A percentile compares a stretch with the other conserved stretches of the same genome.
These are phyloP conservation scores for Paraleonurus japonicus DNA, from an alignment of 257 asterid genomes.

Conservation along the genomic window DNA sequence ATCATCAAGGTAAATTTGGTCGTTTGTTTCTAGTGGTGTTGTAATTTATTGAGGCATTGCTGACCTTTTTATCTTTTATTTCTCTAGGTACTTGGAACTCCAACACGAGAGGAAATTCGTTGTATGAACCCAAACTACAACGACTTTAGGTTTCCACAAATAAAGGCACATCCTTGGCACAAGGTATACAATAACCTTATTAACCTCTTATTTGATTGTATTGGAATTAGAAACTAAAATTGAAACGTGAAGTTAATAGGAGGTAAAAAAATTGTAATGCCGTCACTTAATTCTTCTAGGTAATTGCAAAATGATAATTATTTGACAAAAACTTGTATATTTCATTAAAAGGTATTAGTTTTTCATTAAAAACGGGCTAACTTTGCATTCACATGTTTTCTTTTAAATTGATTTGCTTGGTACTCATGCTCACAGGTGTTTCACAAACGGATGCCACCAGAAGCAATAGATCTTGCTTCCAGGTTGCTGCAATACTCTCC, in stretches of 20 bases:
- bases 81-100: constrained; percentile 91
- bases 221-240: too few species aligned
- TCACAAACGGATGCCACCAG: constrained; percentile 95
- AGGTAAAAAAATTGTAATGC: too few species aligned
- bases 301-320: too few species aligned
- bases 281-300: too few species aligned
- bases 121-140: constrained; percentile 93
- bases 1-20: constrained; percentile 68
- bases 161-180: constrained; percentile 97
- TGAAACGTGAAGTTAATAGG: too few species aligned
- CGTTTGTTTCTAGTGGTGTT: constrained; percentile 10
- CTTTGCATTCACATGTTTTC: not conserved
- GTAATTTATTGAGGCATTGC: not conserved
- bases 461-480: constrained; percentile 95
- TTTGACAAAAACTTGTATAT: too few species aligned
- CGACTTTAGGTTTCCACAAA: constrained; percentile 93
- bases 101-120: constrained; percentile 93
- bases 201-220: too few species aligned
- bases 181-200: constrained; percentile 42
- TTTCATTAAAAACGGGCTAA: not conserved
- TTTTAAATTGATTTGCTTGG: not conserved
- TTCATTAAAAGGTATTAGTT: too few species aligned
- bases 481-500: constrained; percentile 94
- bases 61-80: constrained; percentile 24
- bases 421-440: constrained; percentile 63